Base-by-base conservation (phyloP, 176 grass and related monocot species). In the Rhynchospora breviuscula region DNA sequence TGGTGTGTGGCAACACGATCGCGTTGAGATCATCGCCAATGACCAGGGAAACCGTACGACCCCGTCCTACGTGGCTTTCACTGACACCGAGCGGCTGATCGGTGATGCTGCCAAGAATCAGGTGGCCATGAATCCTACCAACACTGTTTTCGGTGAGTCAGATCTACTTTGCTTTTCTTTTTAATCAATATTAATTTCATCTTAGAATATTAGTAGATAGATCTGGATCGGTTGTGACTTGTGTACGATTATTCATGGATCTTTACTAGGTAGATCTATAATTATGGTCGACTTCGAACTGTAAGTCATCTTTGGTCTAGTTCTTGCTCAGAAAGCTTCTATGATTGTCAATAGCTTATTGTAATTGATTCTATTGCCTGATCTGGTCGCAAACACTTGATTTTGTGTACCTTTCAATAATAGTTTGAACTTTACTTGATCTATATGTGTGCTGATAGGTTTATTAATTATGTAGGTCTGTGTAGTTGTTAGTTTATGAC, bases 61-160 rank as follows among this genome's bases (percentile, higher is more conserved):
- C 48, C 93, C 93, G 1, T 92, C 93, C 59, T 94, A 94, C 23
- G 93, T 92, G 9, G 93, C 65, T 14, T 94, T 94, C 90, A 94
- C 93, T 1, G 93, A 97, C 78, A 81, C 77, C 19, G 93, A 97
- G 81, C 75, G 93, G 67, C 87, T 97, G 69, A 91, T 97, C 84
- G 91, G 93, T 73, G 93, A 97, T 47, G 91, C 93, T 0, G 93
- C 93, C 10, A 97, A 97, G 93, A 97, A 97, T 84, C 93, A 97
- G 82, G 93, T 97, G 71, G 93, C 93, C 87, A 97, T 97, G 93
- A 97, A 97, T 81, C 91, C 93, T 10, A 91, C 74, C 84, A 97
- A 97, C 85, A 97, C 93, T 48, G 93, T 97, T 44, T 94, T 94
- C 70, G 93, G 93, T 90, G 87, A 83, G 93, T 77, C 48, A 49